phyloP scores from a whole-genome alignment of 1,284 basidiomycete genomes.

The Ganoderma boninense region DNA sequence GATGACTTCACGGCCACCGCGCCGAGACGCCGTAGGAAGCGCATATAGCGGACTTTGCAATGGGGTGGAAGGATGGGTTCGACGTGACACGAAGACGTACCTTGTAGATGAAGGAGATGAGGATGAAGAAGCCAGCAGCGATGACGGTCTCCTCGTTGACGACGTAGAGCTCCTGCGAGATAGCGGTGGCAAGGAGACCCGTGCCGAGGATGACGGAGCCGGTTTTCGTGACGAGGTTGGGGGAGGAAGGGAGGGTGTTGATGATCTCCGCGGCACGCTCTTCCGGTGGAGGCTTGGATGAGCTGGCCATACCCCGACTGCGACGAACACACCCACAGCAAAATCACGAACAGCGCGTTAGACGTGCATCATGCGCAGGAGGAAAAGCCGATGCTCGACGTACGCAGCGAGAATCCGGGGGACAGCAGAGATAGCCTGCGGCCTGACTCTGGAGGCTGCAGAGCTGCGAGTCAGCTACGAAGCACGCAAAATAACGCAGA shows the following conservation, averaged over 20 bases:
- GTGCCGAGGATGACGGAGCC: slow-evolving; percentile 92
- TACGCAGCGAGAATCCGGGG: slow-evolving; percentile 65
- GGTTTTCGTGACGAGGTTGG: slow-evolving; percentile 92
- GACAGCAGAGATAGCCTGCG: slow-evolving; percentile 62
- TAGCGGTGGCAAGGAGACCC: slow-evolving; percentile 90
- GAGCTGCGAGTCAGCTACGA: background rate
- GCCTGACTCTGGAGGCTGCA: slow-evolving; percentile 53
- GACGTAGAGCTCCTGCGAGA: slow-evolving; percentile 98
- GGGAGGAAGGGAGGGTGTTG: slow-evolving; percentile 91
- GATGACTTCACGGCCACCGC: background rate
- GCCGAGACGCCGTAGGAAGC: background rate
- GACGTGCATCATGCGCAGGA: background rate
- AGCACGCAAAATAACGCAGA: too few relatives aligned
- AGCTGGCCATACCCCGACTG: slow-evolving; percentile 73
- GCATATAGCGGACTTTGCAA: background rate
- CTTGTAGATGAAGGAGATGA: slow-evolving; percentile 88
- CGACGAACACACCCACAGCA: background rate
- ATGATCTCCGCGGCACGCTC: slow-evolving; percentile 93
- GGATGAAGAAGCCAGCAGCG: slow-evolving; percentile 84
- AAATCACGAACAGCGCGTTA: background rate
- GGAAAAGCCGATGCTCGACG: slow-evolving; percentile 40
- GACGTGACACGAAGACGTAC: slow-evolving; percentile 48
- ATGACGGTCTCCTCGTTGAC: slow-evolving; percentile 95
- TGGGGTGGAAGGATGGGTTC: background rate
- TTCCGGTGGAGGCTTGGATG: slow-evolving; percentile 71